A percentile compares a stretch with the other conserved stretches of the same genome.
Evolutionary conservation across 2,329 filamentous ascomycete genomes (phyloP).

Genomic region (Venturia effusa): DNA sequence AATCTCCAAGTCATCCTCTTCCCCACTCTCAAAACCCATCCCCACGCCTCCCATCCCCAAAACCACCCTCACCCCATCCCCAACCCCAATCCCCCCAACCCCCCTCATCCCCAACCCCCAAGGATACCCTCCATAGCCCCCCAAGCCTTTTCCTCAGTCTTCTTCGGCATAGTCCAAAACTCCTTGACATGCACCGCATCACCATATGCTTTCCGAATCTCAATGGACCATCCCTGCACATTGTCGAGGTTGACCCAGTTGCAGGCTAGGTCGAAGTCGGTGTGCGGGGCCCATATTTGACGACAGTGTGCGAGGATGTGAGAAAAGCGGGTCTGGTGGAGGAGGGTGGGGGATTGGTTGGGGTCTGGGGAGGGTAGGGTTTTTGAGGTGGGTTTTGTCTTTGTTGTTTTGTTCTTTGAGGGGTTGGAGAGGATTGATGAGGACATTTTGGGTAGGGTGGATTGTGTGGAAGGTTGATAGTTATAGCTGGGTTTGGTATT

Average conservation of each 20-base stretch:
- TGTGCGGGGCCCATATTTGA: neutral
- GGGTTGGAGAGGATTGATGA: neutral
- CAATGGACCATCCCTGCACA: neutral
- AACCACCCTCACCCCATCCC: no score
- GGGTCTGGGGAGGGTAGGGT: no score
- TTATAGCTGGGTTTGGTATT: neutral
- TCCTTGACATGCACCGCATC: neutral
- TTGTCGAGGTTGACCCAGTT: neutral
- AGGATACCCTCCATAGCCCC: neutral
- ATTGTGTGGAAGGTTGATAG: neutral
- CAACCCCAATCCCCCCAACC: neutral
- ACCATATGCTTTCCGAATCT: neutral
- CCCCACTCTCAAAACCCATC: no score
- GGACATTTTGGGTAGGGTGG: no score
- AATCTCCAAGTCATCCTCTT: no score
- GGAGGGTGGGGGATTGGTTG: no score
- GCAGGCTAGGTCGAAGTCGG: neutral
- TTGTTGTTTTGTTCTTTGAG: neutral
- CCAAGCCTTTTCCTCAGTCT: neutral
- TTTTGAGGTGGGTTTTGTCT: no score
- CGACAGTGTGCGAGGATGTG: neutral
- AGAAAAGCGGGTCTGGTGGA: neutral
- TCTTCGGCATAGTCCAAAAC: neutral
- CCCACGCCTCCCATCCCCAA: no score
- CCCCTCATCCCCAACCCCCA: no score